Conservation (phyloP, 257 asterid species). For the Przewalskia tangutica region DNA sequence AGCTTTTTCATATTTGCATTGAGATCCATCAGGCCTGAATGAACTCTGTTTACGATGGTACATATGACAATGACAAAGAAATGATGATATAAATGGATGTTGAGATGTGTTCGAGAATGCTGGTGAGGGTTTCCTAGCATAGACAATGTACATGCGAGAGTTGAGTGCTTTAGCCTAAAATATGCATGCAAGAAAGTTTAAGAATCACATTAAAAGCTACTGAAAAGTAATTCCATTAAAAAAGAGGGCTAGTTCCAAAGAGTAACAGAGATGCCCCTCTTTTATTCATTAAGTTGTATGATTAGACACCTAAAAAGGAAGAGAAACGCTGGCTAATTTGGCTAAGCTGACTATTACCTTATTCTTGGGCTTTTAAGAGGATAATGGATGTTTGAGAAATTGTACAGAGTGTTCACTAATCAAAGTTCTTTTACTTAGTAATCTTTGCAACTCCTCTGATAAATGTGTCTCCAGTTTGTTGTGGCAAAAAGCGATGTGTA, state of each 20-base stretch:
- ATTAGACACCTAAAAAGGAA: neutral
- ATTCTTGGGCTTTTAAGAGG: neutral
- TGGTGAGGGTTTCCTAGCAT: neutral
- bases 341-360: neutral
- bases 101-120: neutral
- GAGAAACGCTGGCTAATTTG: neutral
- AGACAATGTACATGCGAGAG: neutral
- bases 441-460: neutral
- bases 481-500: neutral
- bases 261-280: neutral
- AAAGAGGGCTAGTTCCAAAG: neutral
- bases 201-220: neutral
- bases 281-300: neutral
- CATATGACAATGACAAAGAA: neutral
- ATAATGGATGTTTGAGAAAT: neutral
- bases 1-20: neutral
- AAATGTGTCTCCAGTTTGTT: neutral
- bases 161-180: neutral
- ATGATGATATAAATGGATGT: neutral
- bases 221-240: neutral
- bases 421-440: neutral
- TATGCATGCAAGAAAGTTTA: too few species aligned
- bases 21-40: neutral
- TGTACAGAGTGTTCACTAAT: neutral
- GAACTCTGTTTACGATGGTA: neutral